A percentile compares a stretch with the other conserved stretches of the same genome.
Conservation (phyloP, 805 yeast species). For the Blastobotrys peoriensis region DNA sequence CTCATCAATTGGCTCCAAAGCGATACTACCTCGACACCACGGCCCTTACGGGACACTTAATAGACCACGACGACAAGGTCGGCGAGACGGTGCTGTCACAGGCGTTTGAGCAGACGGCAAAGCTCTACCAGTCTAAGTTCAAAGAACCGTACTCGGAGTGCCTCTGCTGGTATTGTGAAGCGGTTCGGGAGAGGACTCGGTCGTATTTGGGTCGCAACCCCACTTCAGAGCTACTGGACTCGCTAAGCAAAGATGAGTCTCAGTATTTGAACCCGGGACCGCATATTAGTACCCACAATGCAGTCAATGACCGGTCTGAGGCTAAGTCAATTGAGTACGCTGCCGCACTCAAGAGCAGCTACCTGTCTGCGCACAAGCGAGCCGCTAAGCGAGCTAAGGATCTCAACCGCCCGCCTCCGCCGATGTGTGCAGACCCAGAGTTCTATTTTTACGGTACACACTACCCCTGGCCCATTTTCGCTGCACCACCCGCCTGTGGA, state of each 20-base stretch:
- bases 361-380: neutral
- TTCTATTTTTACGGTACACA: slow-evolving; percentile 4
- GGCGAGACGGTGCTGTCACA: slow-evolving; percentile 9
- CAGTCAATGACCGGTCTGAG: neutral
- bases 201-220: neutral
- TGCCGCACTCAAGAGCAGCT: neutral
- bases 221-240: neutral
- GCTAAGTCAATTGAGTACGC: neutral
- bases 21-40: slow-evolving; percentile 6
- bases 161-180: slow-evolving; percentile 17
- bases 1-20: slow-evolving; percentile 17
- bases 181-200: slow-evolving; percentile 8
- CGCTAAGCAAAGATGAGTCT: neutral
- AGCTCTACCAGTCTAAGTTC: slow-evolving; percentile 6
- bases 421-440: slow-evolving; percentile 4
- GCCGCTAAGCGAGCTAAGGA: slow-evolving; percentile 1
- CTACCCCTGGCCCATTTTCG: slow-evolving; percentile 6
- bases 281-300: neutral
- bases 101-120: slow-evolving; percentile 10
- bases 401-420: neutral
- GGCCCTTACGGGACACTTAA: slow-evolving; percentile 1
- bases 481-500: slow-evolving; percentile 3
- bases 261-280: neutral
- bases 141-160: slow-evolving; percentile 15
- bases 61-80: slow-evolving; percentile 18